Evolutionary conservation across 2,329 filamentous ascomycete genomes (phyloP).

Genomic region (Fusarium staphyleae): DNA sequence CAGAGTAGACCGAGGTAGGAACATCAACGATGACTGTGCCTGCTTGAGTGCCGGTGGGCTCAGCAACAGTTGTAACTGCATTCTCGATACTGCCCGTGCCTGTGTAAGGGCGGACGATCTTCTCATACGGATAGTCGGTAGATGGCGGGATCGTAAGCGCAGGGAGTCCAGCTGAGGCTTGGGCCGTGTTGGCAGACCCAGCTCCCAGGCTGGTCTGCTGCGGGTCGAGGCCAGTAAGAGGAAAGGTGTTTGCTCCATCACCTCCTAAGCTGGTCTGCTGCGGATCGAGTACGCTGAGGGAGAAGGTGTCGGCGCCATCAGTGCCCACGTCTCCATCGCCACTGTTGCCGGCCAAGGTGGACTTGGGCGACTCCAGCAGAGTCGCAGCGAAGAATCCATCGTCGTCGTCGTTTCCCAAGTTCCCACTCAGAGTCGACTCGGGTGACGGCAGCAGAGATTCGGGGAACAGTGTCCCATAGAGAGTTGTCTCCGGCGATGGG

Average conservation of each 20-base stretch:
- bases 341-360: too few species aligned
- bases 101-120: constrained; percentile 30
- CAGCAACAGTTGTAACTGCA: constrained; percentile 27
- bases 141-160: constrained; percentile 27
- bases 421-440: background rate
- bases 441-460: background rate
- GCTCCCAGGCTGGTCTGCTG: background rate
- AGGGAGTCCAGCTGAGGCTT: constrained; percentile 7
- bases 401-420: background rate
- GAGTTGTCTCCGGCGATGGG: constrained; percentile 1
- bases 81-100: constrained; percentile 23
- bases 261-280: background rate
- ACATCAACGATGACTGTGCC: constrained; percentile 29
- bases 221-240: background rate
- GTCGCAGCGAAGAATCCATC: too few species aligned
- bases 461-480: background rate
- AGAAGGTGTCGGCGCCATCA: background rate
- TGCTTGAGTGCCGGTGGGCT: constrained; percentile 24
- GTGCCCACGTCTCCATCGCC: background rate
- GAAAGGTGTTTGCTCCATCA: constrained; percentile 12
- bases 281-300: background rate
- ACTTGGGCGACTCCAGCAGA: too few species aligned
- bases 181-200: background rate
- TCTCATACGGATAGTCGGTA: constrained; percentile 24
- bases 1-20: constrained; percentile 24